These are phyloP conservation scores for Cyclaneusma minus DNA, from an alignment of 2,329 filamentous ascomycete species.

Conservation along the genomic window DNA sequence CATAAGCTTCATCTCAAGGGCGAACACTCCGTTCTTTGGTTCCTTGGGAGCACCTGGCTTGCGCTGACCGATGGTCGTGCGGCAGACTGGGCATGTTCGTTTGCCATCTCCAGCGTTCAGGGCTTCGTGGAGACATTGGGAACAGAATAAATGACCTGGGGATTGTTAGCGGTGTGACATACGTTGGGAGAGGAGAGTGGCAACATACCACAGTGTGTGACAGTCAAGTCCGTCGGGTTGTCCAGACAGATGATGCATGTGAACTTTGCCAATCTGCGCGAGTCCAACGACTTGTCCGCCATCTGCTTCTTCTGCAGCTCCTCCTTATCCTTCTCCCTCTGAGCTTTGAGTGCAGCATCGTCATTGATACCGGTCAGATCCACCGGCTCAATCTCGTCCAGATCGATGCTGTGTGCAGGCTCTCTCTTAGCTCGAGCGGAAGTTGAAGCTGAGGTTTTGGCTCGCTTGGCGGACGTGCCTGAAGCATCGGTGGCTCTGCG, in stretches of 20 bases:
- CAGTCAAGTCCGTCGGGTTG: conserved; percentile 37
- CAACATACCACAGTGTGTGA: conserved; percentile 49
- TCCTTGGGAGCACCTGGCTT: conserved; percentile 23
- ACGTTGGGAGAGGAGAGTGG: background rate
- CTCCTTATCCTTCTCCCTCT: conserved; percentile 3
- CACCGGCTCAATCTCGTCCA: conserved; percentile 14
- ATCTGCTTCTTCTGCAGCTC: conserved; percentile 26
- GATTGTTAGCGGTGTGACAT: conserved; percentile 6
- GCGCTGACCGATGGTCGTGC: conserved; percentile 34
- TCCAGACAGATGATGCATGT: conserved; percentile 58
- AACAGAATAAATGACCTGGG: conserved; percentile 48
- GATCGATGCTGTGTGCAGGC: conserved; percentile 3
- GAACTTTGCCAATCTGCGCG: conserved; percentile 39
- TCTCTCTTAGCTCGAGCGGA: background rate
- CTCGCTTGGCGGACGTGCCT: conserved; percentile 4
- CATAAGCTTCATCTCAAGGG: conserved; percentile 47
- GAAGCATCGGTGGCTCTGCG: conserved; percentile 8
- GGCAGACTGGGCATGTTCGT: conserved; percentile 45
- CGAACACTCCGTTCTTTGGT: conserved; percentile 33
- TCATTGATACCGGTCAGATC: conserved; percentile 12
- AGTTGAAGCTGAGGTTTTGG: background rate
- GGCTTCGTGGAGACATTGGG: conserved; percentile 43
- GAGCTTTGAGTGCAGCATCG: conserved; percentile 13
- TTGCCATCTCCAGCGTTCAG: conserved; percentile 39
- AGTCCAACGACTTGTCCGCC: conserved; percentile 29